phyloP scores from a whole-genome alignment of 2,329 filamentous ascomycete species.

The Claviceps fusiformis region DNA sequence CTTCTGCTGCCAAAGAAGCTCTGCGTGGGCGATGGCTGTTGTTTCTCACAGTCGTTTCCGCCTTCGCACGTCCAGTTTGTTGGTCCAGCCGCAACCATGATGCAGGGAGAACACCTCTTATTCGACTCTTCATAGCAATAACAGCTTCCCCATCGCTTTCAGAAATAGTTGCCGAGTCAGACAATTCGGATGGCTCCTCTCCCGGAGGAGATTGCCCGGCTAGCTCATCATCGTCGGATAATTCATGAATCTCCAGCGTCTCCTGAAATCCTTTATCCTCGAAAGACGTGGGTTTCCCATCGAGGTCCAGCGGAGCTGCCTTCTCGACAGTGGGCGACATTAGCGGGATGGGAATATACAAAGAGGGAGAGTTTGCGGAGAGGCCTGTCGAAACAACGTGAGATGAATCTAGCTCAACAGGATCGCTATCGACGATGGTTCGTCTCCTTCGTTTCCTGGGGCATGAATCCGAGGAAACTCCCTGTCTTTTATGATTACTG shows the following conservation, averaged over 20 bases:
- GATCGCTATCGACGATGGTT: constrained; percentile 19
- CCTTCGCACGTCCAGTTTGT: constrained; percentile 21
- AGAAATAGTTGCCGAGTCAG: constrained; percentile 16
- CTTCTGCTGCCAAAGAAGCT: constrained; percentile 24
- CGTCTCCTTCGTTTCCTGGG: constrained; percentile 18
- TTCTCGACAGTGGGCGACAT: neutral
- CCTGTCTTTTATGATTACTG: constrained; percentile 12
- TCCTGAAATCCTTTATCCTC: neutral
- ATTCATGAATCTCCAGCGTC: neutral
- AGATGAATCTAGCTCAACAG: constrained; percentile 10
- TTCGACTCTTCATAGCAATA: constrained; percentile 29
- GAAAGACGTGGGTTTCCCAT: neutral
- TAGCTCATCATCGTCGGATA: neutral
- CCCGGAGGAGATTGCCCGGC: neutral
- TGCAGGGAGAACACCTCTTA: constrained; percentile 51
- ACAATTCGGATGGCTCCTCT: neutral
- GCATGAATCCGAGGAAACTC: constrained; percentile 13
- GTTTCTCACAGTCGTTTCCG: constrained; percentile 14
- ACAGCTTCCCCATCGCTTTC: constrained; percentile 29
- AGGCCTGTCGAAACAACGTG: neutral
- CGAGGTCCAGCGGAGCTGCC: neutral
- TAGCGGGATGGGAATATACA: neutral
- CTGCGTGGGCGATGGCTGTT: constrained; percentile 15
- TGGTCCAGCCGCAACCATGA: constrained; percentile 52
- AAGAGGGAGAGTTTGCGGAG: neutral